A percentile compares a stretch with the other conserved stretches of the same genome.
Evolutionary conservation across 805 yeast species (phyloP).

Genomic region (Candida arabinofermentans): DNA sequence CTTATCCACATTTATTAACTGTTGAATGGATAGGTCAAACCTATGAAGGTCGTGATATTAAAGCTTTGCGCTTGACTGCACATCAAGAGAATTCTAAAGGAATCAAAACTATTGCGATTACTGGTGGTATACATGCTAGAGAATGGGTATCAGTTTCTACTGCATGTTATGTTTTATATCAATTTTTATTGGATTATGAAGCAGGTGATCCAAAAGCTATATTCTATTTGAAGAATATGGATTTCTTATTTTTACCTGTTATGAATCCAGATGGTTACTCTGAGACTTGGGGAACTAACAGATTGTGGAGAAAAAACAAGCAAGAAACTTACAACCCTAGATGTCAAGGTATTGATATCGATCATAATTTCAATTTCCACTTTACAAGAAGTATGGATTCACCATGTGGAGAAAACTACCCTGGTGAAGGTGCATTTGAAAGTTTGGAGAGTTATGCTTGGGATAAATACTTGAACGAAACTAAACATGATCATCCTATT

Average conservation of each 20-base stretch:
- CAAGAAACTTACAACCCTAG: slow-evolving; percentile 64
- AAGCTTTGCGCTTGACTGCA: slow-evolving; percentile 60
- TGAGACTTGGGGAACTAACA: slow-evolving; percentile 73
- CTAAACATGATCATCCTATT: slow-evolving; percentile 52
- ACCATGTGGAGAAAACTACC: slow-evolving; percentile 81
- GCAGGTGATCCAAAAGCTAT: slow-evolving; percentile 36
- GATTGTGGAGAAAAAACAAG: slow-evolving; percentile 87
- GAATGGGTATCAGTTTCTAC: slow-evolving; percentile 84
- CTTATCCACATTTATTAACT: slow-evolving; percentile 61
- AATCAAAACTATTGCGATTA: slow-evolving; percentile 63
- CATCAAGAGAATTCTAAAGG: slow-evolving; percentile 34
- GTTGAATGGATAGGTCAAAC: slow-evolving; percentile 73
- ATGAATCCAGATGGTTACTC: slow-evolving; percentile 90
- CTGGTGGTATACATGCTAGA: slow-evolving; percentile 86
- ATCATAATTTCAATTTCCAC: slow-evolving; percentile 75
- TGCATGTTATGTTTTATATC: slow-evolving; percentile 51
- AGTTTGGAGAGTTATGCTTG: slow-evolving; percentile 54
- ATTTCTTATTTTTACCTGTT: slow-evolving; percentile 76
- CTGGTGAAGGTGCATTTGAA: slow-evolving; percentile 72
- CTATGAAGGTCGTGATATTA: slow-evolving; percentile 66
- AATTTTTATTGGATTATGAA: slow-evolving; percentile 46
- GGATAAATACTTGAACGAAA: slow-evolving; percentile 43
- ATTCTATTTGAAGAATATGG: slow-evolving; percentile 51
- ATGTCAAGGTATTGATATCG: slow-evolving; percentile 84
- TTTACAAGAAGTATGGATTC: slow-evolving; percentile 58